These are phyloP conservation scores for Boechera retrofracta DNA, from an alignment of 345 rosid genomes.

Conservation along the genomic window DNA sequence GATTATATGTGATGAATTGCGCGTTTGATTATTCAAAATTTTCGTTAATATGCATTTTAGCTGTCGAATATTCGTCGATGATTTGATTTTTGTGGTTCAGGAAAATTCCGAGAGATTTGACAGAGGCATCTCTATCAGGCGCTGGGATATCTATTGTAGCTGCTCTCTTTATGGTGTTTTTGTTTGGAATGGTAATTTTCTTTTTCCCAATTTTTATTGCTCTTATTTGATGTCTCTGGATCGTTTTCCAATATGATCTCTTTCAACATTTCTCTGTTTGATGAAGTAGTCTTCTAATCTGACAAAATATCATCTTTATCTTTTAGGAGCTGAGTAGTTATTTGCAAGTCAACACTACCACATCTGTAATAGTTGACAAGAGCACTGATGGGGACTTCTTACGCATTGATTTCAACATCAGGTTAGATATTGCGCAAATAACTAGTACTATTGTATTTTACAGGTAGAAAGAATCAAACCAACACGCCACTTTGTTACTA, in stretches of 20 bases:
- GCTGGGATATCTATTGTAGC: conserved; percentile 93
- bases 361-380: conserved; percentile 85
- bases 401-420: conserved; percentile 91
- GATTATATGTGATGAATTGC: neutral
- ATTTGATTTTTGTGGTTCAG: conserved; percentile 49
- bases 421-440: conserved; percentile 48
- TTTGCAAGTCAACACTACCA: conserved; percentile 75
- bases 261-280: too few species aligned
- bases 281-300: neutral
- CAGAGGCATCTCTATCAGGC: conserved; percentile 98
- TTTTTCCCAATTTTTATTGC: neutral
- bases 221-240: neutral
- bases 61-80: conserved; percentile 13
- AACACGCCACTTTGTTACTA: too few species aligned
- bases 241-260: conserved; percentile 13
- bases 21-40: conserved; percentile 8
- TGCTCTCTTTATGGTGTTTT: conserved; percentile 82
- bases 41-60: neutral
- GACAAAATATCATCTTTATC: neutral
- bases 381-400: conserved; percentile 93
- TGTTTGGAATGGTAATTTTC: conserved; percentile 90
- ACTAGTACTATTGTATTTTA: too few species aligned
- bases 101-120: conserved; percentile 99
- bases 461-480: too few species aligned
- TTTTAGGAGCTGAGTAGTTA: conserved; percentile 84